Conservation (phyloP, 2,329 filamentous ascomycete genomes). For the Talaromyces sp. region DNA sequence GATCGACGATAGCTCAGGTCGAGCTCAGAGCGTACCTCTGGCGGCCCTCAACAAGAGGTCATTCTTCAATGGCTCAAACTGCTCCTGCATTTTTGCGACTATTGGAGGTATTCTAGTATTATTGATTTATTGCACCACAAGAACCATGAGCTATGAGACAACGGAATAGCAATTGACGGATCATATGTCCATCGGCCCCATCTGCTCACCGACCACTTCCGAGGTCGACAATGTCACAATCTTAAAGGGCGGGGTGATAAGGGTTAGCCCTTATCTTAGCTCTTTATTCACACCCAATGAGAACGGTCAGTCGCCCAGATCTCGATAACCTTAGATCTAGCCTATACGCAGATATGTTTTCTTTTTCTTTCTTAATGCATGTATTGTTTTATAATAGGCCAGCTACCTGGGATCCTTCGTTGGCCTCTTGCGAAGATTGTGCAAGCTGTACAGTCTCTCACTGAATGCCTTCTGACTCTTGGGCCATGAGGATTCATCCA, state of each 20-base stretch:
- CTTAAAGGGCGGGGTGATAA: slow-evolving; percentile 19
- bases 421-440: slow-evolving; percentile 51
- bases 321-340: neutral
- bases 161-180: neutral
- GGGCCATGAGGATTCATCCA: slow-evolving; percentile 33
- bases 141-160: neutral
- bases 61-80: slow-evolving; percentile 85
- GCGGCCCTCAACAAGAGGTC: slow-evolving; percentile 88
- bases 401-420: slow-evolving; percentile 15
- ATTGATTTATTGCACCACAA: neutral
- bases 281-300: neutral
- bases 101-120: too few relatives aligned
- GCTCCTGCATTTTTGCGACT: slow-evolving; percentile 57
- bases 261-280: slow-evolving; percentile 17
- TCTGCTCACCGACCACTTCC: slow-evolving; percentile 3
- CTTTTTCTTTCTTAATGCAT: neutral
- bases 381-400: neutral
- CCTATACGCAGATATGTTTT: neutral
- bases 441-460: slow-evolving; percentile 48
- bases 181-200: neutral
- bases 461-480: slow-evolving; percentile 41
- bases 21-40: slow-evolving; percentile 60
- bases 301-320: neutral
- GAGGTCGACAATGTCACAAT: slow-evolving; percentile 1
- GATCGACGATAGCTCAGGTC: neutral